Evolutionary conservation across 495 filamentous ascomycete species (phyloP), one percentile per base, ranked within the genome.

Genomic region (Oidiodendron maius): DNA sequence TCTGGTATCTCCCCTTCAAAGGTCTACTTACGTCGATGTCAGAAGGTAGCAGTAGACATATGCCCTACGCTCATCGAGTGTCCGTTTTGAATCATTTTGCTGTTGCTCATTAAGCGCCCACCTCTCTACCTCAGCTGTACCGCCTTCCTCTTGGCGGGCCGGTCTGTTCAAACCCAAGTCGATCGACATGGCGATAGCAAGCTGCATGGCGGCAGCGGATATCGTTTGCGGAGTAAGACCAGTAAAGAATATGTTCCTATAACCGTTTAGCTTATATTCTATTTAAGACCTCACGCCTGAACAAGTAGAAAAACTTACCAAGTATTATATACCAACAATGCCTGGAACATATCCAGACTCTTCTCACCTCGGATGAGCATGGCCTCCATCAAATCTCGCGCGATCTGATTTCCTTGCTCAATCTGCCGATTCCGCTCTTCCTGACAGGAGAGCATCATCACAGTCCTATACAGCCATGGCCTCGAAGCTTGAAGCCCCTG

Each of bases 311-410:
- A 13, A 17, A 51, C 47, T 42, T 15, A 52, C 55, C 55, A 58
- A 11, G 38, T 18, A 26, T 58, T 58, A 37, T 39, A 52, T 12
- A 58, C 26, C 2, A 53, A 21, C 3, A 58, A 22, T 22, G 46
- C 30, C 34, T 58, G 50, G 15, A 58, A 48, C 47, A 58, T 53
- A 32, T 58, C 55, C 8, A 58, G 32, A 16, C 44, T 58, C 22
- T 51, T 58, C 25, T 58, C 55, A 9, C 41, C 46, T 20, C 40
- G 17, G 1, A 51, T 2, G 15, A 54, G 17, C 39, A 54, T 44
- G 1, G 50, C 50, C n/a, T 16, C 8, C 13, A 47, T 17, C 9
- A 58, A 24, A 5, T 54, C 55, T 3, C 30, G 20, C 2, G 50
- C 18, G 3, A 54, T 30, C 6, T 48, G 46, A 12, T 46, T 44